phyloP scores from a whole-genome alignment of 805 yeast genomes.

The Candida orba region DNA sequence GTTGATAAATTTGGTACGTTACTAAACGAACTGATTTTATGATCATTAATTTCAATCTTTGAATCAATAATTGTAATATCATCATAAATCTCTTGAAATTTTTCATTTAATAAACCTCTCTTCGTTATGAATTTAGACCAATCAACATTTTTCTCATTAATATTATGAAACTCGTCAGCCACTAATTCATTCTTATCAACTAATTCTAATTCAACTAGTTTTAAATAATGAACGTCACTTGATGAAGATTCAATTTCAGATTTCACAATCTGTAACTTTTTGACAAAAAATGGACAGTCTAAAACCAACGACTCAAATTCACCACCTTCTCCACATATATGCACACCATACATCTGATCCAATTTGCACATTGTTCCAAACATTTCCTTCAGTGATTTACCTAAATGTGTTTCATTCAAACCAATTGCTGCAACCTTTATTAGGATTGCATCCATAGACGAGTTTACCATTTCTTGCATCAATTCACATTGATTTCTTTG shows the following conservation, averaged over 20 bases:
- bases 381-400: slow-evolving; percentile 55
- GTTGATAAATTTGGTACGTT: slow-evolving; percentile 1
- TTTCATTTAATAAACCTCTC: slow-evolving; percentile 30
- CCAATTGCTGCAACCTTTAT: slow-evolving; percentile 95
- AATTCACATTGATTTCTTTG: slow-evolving; percentile 75
- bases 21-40: background rate
- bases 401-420: slow-evolving; percentile 56
- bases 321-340: slow-evolving; percentile 98
- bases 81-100: slow-evolving; percentile 31
- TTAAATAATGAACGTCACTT: slow-evolving; percentile 68
- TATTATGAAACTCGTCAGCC: slow-evolving; percentile 16
- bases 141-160: slow-evolving; percentile 9
- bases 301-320: slow-evolving; percentile 92
- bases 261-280: slow-evolving; percentile 29
- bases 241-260: slow-evolving; percentile 21
- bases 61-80: background rate
- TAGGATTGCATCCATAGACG: slow-evolving; percentile 67
- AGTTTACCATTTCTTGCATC: slow-evolving; percentile 72
- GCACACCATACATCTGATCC: slow-evolving; percentile 68
- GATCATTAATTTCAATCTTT: background rate
- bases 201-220: slow-evolving; percentile 41
- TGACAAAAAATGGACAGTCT: slow-evolving; percentile 78
- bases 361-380: slow-evolving; percentile 50
- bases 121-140: slow-evolving; percentile 20
- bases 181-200: slow-evolving; percentile 29